These are phyloP conservation scores for Hypsizygus ulmarius DNA, from an alignment of 1,284 basidiomycete genomes.

Conservation along the genomic window DNA sequence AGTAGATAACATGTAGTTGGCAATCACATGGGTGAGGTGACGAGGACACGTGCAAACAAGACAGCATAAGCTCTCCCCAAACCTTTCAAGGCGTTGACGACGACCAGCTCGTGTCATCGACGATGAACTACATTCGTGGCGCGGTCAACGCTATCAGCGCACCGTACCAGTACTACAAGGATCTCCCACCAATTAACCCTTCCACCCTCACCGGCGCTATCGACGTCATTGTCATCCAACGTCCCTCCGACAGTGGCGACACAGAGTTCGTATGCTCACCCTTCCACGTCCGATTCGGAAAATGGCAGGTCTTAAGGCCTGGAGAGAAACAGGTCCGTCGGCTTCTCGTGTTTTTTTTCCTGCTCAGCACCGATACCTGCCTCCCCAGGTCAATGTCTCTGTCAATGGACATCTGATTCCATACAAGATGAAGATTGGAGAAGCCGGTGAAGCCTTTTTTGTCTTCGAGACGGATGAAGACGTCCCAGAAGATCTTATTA, in stretches of 20 bases:
- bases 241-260: slow-evolving; percentile 60
- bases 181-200: slow-evolving; percentile 79
- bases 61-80: neutral
- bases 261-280: slow-evolving; percentile 88
- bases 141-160: slow-evolving; percentile 78
- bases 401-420: slow-evolving; percentile 83
- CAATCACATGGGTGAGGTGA: neutral
- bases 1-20: slow-evolving; percentile 8
- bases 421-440: slow-evolving; percentile 98
- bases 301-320: slow-evolving; percentile 93
- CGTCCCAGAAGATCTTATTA: slow-evolving; percentile 91
- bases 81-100: slow-evolving; percentile 8
- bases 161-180: slow-evolving; percentile 84
- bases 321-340: slow-evolving; percentile 84
- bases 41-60: slow-evolving; percentile 14
- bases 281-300: slow-evolving; percentile 98
- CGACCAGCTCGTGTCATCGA: slow-evolving; percentile 17
- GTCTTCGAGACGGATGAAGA: slow-evolving; percentile 96
- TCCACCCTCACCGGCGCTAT: slow-evolving; percentile 95
- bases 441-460: slow-evolving; percentile 98
- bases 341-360: neutral
- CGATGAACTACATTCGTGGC: slow-evolving; percentile 81
- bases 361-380: neutral
- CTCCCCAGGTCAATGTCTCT: slow-evolving; percentile 69
- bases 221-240: slow-evolving; percentile 92